Evolutionary conservation across 2,329 filamentous ascomycete genomes (phyloP), one percentile per base, ranked within the genome.

Genomic region (Mycogone perniciosa): DNA sequence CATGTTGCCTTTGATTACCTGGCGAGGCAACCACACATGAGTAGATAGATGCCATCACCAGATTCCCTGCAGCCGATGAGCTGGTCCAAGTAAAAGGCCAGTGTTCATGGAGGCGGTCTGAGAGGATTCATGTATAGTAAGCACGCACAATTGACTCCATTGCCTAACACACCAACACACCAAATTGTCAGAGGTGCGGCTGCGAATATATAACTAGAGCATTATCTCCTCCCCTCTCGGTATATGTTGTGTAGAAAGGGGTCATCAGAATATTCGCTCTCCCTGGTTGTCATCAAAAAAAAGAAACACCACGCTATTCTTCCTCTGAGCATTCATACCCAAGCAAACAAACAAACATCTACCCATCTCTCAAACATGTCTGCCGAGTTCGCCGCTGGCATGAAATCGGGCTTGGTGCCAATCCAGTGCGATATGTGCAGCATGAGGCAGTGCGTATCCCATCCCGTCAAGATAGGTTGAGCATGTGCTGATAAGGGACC

Each of bases 381-480:
- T 35, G 45, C 48, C 37, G 40, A 48, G 37, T 54, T 54, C 39
- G 52, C 49, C 31, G 44, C 40, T 20, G 55, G 55, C n/a, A 40
- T 57, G 45, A 46, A 49, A 31, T 13, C 52, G 29, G 53, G 53
- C 43, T 13, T 55, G 43, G 42, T 49, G 4, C 55, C 55, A 7
- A 52, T 57, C 29, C 39, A 34, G 13, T 57, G 55, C 44, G 53
- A 55, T n/a, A 57, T 53, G 55, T 57, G 53, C 46, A 57, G 53
- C 33, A 51, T 55, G n/a, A 53, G 44, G 20, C 49, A 50, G 55
- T 57, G 45, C 2, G 53, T 55, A 4, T 38, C 29, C n/a, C 38
- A 43, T 31, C 30, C 27, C 13, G 9, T 43, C 33, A 6, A 45
- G n/a, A 3, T 4, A 34, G 27, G 10, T 7, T 5, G 37, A 13